Base-by-base conservation (phyloP, 2,329 filamentous ascomycete species). In the Acrodontium crateriforme region DNA sequence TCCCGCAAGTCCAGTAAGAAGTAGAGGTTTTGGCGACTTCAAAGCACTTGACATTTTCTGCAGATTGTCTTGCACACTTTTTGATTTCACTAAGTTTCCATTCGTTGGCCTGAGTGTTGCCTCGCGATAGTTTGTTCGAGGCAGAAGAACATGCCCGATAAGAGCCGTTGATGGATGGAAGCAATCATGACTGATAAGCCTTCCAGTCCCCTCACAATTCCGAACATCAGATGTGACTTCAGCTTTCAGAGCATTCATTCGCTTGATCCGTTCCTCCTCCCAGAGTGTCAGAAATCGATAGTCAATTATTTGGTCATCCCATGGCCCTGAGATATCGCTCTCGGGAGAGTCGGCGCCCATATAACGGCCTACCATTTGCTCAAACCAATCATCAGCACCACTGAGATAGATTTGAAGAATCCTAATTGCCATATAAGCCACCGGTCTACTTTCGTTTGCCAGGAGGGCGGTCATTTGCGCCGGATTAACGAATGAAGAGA, bases 1-100 rank as follows among this genome's bases (percentile, higher is more conserved):
- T 12, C 91, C 87, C 6, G 87, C 71, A 9, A 81, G 62, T 1
- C 89, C 89, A 37, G 83, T 72, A 4, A 98, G 64, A 12, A 98
- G 62, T 18, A 94, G 65, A 1, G 91, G 83, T 1, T 74, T 72
- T 1, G 69, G 52, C 3, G 63, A 63, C 24, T 78, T 74, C 16
- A 98, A 60, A 25, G 75, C 67, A 16, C 57, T 55, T 2, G 80
- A 78, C 31, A 95, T 66, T 8, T 54, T 62, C 44, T 71, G 69
- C 19, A 93, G 60, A 40, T 95, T 98, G 7, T 52, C 52, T 17
- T 67, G 56, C 1, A 84, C 82, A 0, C 83, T 93, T 0, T 65
- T 49, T 0, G 85, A 93, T 34, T 69, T 61, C 12, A 89, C 68
- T 16, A 82, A 57, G 52, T 9, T 68, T 67, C 10, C 29, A 7